A percentile compares a stretch with the other conserved stretches of the same genome.
These are phyloP conservation scores for Mycena sp. DNA, from an alignment of 1,284 basidiomycete species.

Conservation along the genomic window DNA sequence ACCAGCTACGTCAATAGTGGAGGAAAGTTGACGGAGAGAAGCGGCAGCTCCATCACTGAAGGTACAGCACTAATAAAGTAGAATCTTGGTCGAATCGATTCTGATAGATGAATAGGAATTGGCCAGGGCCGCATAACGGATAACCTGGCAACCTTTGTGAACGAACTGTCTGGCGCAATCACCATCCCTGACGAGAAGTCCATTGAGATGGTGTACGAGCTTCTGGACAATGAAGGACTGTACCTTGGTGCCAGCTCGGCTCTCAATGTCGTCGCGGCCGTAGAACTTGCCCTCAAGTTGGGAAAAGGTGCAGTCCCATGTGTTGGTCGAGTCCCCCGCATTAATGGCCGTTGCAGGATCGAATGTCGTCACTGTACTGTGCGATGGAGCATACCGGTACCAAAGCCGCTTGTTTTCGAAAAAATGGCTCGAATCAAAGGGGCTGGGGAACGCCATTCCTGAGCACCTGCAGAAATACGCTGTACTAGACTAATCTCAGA, in stretches of 20 bases:
- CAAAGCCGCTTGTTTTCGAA: conserved; percentile 97
- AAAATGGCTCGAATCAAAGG: conserved; percentile 91
- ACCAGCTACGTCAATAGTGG: conserved; percentile 88
- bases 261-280: conserved; percentile 94
- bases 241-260: conserved; percentile 98
- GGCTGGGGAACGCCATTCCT: conserved; percentile 84
- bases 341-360: conserved; percentile 62
- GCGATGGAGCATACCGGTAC: conserved; percentile 97
- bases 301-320: conserved; percentile 70
- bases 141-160: conserved; percentile 89
- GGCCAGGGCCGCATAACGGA: conserved; percentile 98
- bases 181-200: conserved; percentile 91
- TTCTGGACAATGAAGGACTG: conserved; percentile 93
- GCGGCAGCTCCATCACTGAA: conserved; percentile 95
- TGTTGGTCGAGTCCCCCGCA: not conserved
- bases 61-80: conserved; percentile 54
- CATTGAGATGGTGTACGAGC: conserved; percentile 93
- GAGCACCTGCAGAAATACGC: conserved; percentile 89
- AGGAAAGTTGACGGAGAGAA: conserved; percentile 81
- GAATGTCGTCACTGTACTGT: conserved; percentile 90
- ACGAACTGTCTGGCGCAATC: conserved; percentile 84
- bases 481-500: conserved; percentile 84
- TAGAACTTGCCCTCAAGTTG: conserved; percentile 86
- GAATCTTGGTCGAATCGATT: not conserved
- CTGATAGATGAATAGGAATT: conserved; percentile 69